phyloP scores from a whole-genome alignment of 2,329 filamentous ascomycete species.

The Colletotrichum graminicola region DNA sequence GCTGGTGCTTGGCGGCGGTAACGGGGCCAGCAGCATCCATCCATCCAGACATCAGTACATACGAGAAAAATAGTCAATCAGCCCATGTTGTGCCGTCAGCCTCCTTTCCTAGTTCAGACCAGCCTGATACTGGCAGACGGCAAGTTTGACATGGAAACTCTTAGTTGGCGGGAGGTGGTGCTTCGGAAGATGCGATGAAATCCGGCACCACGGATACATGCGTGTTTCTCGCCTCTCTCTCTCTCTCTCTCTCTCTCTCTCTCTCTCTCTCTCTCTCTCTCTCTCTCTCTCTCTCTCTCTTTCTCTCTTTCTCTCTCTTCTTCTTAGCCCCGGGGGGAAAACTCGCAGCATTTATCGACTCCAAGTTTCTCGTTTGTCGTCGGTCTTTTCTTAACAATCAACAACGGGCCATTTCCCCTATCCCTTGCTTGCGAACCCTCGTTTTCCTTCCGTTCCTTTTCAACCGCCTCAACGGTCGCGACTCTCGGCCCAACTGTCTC shows the following conservation, averaged over 20 bases:
- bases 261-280: background rate
- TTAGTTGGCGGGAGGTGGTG: slow-evolving; percentile 4
- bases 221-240: slow-evolving; percentile 16
- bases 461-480: slow-evolving; percentile 19
- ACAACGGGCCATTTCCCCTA: slow-evolving; percentile 24
- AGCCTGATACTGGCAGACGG: slow-evolving; percentile 34
- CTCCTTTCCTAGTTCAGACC: slow-evolving; percentile 25
- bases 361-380: background rate
- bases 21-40: slow-evolving; percentile 10
- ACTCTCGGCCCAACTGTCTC: slow-evolving; percentile 19
- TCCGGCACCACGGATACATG: slow-evolving; percentile 25
- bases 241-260: no score
- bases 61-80: slow-evolving; percentile 15
- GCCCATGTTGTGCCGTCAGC: slow-evolving; percentile 37
- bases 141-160: slow-evolving; percentile 28
- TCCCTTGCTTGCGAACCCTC: slow-evolving; percentile 37
- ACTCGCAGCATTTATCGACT: background rate
- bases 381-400: slow-evolving; percentile 20
- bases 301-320: no score
- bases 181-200: slow-evolving; percentile 35
- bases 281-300: no score
- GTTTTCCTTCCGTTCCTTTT: slow-evolving; percentile 36
- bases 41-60: slow-evolving; percentile 7
- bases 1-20: slow-evolving; percentile 28
- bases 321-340: no score